phyloP scores from a whole-genome alignment of 148 eudicot species.

The Dysphania ambrosioides region DNA sequence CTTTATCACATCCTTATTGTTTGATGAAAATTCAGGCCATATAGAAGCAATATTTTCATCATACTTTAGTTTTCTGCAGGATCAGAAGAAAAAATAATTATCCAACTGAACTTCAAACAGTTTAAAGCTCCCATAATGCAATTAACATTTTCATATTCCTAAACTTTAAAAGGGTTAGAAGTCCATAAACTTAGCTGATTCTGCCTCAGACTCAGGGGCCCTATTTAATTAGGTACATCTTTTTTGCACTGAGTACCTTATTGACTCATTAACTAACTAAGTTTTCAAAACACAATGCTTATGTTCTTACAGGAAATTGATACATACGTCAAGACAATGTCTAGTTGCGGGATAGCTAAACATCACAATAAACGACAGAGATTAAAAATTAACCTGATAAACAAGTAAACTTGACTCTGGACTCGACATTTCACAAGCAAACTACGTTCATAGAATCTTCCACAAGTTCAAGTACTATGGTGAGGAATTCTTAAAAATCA shows the following conservation, averaged over 20 bases:
- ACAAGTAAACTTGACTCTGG: too few species aligned
- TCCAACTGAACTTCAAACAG: background rate
- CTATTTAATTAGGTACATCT: background rate
- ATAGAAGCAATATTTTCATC: constrained; percentile 77
- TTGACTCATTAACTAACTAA: too few species aligned
- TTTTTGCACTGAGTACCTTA: background rate
- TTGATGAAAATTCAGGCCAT: constrained; percentile 85
- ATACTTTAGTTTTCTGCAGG: constrained; percentile 71
- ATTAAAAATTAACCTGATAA: too few species aligned
- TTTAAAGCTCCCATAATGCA: background rate
- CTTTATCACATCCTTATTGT: constrained; percentile 74
- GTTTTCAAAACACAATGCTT: background rate
- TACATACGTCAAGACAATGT: too few species aligned
- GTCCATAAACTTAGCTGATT: background rate
- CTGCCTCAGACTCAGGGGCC: background rate
- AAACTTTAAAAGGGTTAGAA: background rate
- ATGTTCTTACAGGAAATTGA: background rate
- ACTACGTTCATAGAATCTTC: too few species aligned
- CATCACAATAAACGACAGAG: too few species aligned
- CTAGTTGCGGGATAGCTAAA: background rate
- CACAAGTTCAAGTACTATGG: too few species aligned
- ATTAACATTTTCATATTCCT: background rate
- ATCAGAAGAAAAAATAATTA: constrained; percentile 14
- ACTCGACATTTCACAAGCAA: too few species aligned
- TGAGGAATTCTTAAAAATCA: too few species aligned